phyloP scores from a whole-genome alignment of 2,329 filamentous ascomycete species.

The Xylaria sp. region DNA sequence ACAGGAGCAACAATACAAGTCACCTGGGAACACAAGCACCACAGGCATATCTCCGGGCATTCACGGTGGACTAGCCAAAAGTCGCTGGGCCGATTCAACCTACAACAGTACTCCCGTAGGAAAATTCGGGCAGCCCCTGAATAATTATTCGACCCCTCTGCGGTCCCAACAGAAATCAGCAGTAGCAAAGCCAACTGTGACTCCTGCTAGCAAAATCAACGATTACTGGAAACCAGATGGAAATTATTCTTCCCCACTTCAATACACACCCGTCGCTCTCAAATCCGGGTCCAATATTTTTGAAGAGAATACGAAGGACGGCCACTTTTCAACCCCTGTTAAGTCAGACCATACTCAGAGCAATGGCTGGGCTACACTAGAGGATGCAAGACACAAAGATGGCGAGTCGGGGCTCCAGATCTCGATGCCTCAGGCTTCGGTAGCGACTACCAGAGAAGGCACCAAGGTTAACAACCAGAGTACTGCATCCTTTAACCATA shows the following conservation, averaged over 20 bases:
- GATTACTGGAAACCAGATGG: background rate
- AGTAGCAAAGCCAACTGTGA: background rate
- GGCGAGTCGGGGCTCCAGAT: background rate
- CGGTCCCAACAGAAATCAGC: background rate
- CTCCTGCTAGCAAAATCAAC: background rate
- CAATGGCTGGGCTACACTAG: background rate
- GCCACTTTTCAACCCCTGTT: background rate
- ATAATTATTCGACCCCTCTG: background rate
- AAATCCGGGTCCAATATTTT: background rate
- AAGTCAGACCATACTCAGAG: background rate
- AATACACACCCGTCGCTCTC: background rate
- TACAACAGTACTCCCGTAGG: background rate
- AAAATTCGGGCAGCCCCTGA: background rate
- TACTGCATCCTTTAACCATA: background rate
- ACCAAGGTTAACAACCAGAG: background rate
- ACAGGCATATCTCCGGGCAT: background rate
- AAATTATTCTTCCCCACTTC: background rate
- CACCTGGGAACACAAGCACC: background rate
- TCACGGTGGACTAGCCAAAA: conserved; percentile 12
- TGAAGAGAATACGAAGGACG: background rate
- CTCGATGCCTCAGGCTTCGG: background rate
- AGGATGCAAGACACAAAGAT: background rate
- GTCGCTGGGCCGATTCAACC: conserved; percentile 21
- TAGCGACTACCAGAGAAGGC: background rate
- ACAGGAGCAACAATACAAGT: background rate